phyloP scores from a whole-genome alignment of 352 stramenopile species.

The Phytophthora capsici region DNA sequence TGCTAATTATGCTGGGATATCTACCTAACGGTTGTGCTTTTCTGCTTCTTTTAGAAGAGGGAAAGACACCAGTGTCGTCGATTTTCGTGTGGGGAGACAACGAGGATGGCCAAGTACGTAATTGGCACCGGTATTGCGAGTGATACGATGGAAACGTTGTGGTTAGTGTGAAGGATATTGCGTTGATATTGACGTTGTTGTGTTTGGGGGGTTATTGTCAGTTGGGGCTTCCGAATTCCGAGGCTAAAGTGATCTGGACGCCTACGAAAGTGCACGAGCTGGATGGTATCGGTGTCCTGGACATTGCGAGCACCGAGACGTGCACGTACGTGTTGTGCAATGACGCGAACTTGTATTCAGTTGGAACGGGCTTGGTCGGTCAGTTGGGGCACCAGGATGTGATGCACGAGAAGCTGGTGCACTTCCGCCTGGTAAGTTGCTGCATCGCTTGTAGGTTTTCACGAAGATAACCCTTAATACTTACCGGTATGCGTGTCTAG shows the following conservation, averaged over 20 bases:
- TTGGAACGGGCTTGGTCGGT: constrained; percentile 59
- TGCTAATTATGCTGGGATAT: background rate
- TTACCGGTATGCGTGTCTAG: constrained; percentile 32
- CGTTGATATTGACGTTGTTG: constrained; percentile 5
- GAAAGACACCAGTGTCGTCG: constrained; percentile 52
- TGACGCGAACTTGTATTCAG: constrained; percentile 79
- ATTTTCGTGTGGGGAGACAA: constrained; percentile 83
- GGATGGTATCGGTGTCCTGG: constrained; percentile 64
- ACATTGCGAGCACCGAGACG: constrained; percentile 72
- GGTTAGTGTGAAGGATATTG: background rate
- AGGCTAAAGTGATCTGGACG: constrained; percentile 62
- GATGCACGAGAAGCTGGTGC: constrained; percentile 79
- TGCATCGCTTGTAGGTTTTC: background rate
- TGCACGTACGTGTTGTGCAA: constrained; percentile 69
- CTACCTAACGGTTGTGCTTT: constrained; percentile 11
- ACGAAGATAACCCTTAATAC: constrained; percentile 4
- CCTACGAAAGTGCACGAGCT: constrained; percentile 69
- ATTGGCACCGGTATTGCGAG: constrained; percentile 16
- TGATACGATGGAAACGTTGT: constrained; percentile 15
- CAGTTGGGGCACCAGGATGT: constrained; percentile 81
- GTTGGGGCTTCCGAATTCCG: constrained; percentile 55
- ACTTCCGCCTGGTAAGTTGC: constrained; percentile 70
- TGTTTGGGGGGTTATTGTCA: constrained; percentile 24
- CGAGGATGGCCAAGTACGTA: constrained; percentile 75
- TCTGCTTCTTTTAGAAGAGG: constrained; percentile 34